Conservation (phyloP, 1,284 basidiomycete species). For the Phellopilus nigrolimitatus region DNA sequence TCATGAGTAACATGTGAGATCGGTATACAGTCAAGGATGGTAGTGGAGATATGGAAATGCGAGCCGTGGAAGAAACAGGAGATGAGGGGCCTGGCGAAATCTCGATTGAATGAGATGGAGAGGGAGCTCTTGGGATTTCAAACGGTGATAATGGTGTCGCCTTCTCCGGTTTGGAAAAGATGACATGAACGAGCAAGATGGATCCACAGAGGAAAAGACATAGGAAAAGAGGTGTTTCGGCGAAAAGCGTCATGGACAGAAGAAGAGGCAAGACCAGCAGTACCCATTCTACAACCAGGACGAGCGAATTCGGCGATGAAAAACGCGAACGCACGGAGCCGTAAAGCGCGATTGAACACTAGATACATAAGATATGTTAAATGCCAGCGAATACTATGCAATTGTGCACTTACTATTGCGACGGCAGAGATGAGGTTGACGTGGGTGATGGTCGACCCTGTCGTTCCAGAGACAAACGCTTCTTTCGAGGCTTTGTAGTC, state of each 20-base stretch:
- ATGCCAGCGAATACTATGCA: constrained; percentile 8
- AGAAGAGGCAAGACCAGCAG: constrained; percentile 74
- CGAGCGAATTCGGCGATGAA: constrained; percentile 32
- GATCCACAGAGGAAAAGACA: constrained; percentile 46
- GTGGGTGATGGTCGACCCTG: constrained; percentile 71
- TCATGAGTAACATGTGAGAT: constrained; percentile 95
- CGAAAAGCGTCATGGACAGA: constrained; percentile 74
- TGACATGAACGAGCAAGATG: constrained; percentile 36
- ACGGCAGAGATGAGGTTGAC: constrained; percentile 73
- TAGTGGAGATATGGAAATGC: constrained; percentile 36
- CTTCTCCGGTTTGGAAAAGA: constrained; percentile 42
- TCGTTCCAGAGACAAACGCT: constrained; percentile 78
- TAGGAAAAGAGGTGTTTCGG: constrained; percentile 51
- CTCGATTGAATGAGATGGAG: not conserved
- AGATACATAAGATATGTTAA: constrained; percentile 21
- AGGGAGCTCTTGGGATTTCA: not conserved
- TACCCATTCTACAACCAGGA: constrained; percentile 55
- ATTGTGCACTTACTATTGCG: constrained; percentile 59
- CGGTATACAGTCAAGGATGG: constrained; percentile 85
- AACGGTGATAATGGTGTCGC: constrained; percentile 46
- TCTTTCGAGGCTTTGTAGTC: constrained; percentile 84
- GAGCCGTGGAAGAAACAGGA: constrained; percentile 3
- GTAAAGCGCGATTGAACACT: constrained; percentile 73
- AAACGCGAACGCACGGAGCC: constrained; percentile 50
- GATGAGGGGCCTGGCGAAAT: not conserved